Conservation (phyloP, 169 alveolate genomes). For the Plasmodium relictum region DNA sequence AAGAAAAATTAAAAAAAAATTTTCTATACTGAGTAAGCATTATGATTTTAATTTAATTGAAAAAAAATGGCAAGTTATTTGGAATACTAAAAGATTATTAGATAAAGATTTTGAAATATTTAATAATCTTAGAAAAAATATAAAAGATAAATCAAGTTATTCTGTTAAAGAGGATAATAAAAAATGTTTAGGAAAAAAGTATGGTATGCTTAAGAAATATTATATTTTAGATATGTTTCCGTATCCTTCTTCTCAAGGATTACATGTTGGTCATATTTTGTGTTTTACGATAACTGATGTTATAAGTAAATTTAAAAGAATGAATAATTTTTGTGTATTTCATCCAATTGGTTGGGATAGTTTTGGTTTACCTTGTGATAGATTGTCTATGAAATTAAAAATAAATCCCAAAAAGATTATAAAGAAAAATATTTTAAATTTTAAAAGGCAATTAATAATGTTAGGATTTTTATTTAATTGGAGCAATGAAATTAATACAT, state of each 20-base stretch:
- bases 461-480: conserved; percentile 93
- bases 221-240: conserved; percentile 93
- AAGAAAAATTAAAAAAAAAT: not conserved
- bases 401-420: conserved; percentile 86
- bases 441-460: conserved; percentile 88
- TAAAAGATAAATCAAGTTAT: not conserved
- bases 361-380: conserved; percentile 95
- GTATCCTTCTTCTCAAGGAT: conserved; percentile 93
- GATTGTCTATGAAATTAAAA: conserved; percentile 89
- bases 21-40: not conserved
- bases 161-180: not conserved
- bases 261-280: conserved; percentile 94
- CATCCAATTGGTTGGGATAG: conserved; percentile 97
- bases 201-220: not conserved
- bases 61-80: conserved; percentile 61
- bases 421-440: conserved; percentile 84
- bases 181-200: not conserved
- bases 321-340: conserved; percentile 88
- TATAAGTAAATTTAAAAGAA: conserved; percentile 90
- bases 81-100: conserved; percentile 48
- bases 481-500: conserved; percentile 92
- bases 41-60: conserved; percentile 37
- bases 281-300: conserved; percentile 93
- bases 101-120: conserved; percentile 47
- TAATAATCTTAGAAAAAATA: conserved; percentile 1